Evolutionary conservation across 2,329 filamentous ascomycete genomes (phyloP), one percentile per base, ranked within the genome.

Genomic region (Fusarium vanettenii): DNA sequence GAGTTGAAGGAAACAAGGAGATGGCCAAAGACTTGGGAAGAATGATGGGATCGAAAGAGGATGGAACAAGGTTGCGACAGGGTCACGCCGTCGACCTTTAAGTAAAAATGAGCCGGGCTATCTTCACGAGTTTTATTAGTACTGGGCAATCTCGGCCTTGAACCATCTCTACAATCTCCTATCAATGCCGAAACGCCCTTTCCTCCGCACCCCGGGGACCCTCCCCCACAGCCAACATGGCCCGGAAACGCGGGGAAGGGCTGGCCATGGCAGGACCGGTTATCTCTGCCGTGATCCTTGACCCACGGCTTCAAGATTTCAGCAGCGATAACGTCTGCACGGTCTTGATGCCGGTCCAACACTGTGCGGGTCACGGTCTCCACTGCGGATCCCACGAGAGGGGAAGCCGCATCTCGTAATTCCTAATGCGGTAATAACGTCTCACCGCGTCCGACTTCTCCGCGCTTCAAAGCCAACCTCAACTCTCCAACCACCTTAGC

Each of bases 401-500:
- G 59, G 59, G 59, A 45, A 60, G 57, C 29, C 33, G 25, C 18
- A 13, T 60, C 57, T 31, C 37, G n/a, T 60, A 45, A 39, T 60
- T 43, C 57, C 57, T 39, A 31, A 60, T 43, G 11, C 18, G 37
- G 57, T 25, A 45, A 25, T 45, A 60, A 37, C 18, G 16, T 14
- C 37, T 60, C 57, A 60, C 22, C 57, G 37, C 13, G 11, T 20
- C 33, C 33, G 18, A 45, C 18, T 43, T 29, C 27, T 43, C 27
- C 37, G 57, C 57, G 57, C 31, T 45, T 60, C 45, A 43, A 60
- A 45, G 37, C 57, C 57, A 60, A 33, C 57, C 18, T 60, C 57
- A 43, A 60, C 56, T 59, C 52, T 57, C 56, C 35, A 41, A 59
- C 35, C 18, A 41, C 52, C 52, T 31, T 31, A 37, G n/a, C 35